These are phyloP conservation scores for Aurifilum marmelostoma DNA, from an alignment of 2,329 filamentous ascomycete genomes.

Conservation along the genomic window DNA sequence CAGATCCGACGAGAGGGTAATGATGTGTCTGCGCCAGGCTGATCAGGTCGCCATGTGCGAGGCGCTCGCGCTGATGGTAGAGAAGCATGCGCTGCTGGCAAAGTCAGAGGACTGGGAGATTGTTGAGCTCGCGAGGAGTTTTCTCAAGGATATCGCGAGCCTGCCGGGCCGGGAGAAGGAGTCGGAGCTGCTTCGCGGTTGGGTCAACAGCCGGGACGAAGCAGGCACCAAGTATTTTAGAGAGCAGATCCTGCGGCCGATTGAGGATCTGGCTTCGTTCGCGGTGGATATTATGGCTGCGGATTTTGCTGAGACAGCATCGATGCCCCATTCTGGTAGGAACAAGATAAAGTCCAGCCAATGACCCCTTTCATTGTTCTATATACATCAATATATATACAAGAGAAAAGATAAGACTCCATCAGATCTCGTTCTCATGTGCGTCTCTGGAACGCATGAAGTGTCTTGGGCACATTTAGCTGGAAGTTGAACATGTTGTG, in stretches of 20 bases:
- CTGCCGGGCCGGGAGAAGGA: constrained; percentile 51
- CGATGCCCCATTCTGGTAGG: neutral
- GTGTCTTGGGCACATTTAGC: neutral
- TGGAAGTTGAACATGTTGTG: neutral
- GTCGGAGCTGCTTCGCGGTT: constrained; percentile 47
- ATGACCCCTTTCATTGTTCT: too few relatives aligned
- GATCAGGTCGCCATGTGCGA: constrained; percentile 60
- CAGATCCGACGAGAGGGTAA: constrained; percentile 35
- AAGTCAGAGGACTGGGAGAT: constrained; percentile 53
- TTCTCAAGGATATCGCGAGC: constrained; percentile 54
- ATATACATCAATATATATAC: too few relatives aligned
- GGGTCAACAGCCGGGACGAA: constrained; percentile 46
- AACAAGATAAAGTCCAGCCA: neutral
- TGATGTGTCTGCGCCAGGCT: constrained; percentile 43
- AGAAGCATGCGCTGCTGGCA: constrained; percentile 45
- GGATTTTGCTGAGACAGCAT: constrained; percentile 41
- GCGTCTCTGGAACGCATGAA: neutral
- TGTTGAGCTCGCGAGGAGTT: constrained; percentile 46
- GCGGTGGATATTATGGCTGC: constrained; percentile 47
- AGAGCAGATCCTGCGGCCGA: constrained; percentile 51
- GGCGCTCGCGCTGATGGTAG: constrained; percentile 53
- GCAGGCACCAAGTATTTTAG: constrained; percentile 48
- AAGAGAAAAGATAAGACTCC: too few relatives aligned
- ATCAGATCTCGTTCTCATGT: too few relatives aligned
- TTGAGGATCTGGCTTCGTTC: constrained; percentile 51